Percentiles rank a stretch among this genome's conserved stretches.
Evolutionary conservation across 129 eudicot species (phyloP).

Genomic region (Calendula officinalis): DNA sequence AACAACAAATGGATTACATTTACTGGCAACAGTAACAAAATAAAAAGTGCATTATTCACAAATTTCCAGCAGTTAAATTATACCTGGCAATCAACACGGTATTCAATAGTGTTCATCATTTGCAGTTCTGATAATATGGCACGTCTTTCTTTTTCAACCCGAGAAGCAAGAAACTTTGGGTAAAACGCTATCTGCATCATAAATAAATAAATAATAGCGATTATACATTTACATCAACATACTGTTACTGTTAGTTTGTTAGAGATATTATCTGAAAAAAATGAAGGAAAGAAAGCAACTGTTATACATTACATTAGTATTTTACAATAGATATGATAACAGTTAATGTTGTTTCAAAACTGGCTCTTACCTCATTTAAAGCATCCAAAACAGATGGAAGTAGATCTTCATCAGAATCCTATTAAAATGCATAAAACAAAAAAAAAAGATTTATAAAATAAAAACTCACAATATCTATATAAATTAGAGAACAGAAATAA

Average conservation of each 20-base stretch:
- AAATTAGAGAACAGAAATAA: not conserved
- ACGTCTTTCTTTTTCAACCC: constrained; percentile 97
- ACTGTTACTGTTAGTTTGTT: too few relatives aligned
- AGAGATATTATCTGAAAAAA: not conserved
- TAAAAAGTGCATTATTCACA: not conserved
- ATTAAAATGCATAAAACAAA: constrained; percentile 6
- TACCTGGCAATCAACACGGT: constrained; percentile 99
- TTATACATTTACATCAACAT: not conserved
- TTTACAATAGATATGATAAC: not conserved
- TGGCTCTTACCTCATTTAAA: constrained; percentile 72
- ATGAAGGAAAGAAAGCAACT: not conserved
- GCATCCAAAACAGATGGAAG: constrained; percentile 96
- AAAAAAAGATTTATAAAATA: not conserved
- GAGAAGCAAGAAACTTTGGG: constrained; percentile 86
- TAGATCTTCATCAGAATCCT: constrained; percentile 89
- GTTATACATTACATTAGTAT: not conserved
- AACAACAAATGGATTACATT: constrained; percentile 16
- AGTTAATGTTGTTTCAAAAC: constrained; percentile 1
- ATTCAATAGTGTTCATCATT: constrained; percentile 99
- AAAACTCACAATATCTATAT: not conserved
- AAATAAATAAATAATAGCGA: constrained; percentile 13
- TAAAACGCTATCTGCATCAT: constrained; percentile 78
- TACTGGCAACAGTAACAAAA: constrained; percentile 5
- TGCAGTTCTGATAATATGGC: constrained; percentile 95
- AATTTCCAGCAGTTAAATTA: not conserved